Conservation (phyloP, 208 protist genomes). For the Wallacemonas sp. region DNA sequence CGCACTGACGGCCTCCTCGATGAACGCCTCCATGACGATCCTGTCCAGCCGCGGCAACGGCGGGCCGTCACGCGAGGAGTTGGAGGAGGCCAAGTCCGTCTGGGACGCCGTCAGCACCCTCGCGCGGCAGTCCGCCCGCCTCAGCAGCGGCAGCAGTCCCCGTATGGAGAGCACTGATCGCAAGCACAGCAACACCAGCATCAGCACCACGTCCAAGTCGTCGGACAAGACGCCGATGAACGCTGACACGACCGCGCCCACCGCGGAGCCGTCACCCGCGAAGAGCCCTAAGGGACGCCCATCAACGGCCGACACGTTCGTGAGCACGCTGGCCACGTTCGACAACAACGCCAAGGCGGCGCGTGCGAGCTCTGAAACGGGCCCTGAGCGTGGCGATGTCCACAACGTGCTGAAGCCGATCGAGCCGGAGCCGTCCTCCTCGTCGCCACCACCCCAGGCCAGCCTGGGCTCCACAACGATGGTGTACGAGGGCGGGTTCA, state of each 20-base stretch:
- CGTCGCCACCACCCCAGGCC: not conserved
- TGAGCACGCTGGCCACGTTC: not conserved
- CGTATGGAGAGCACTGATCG: not conserved
- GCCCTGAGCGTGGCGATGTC: not conserved
- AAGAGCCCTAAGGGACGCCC: not conserved
- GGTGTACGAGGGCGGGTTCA: not conserved
- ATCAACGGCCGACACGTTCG: not conserved
- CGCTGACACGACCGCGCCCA: not conserved
- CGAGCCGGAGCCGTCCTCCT: not conserved
- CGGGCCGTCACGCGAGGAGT: slow-evolving; percentile 4
- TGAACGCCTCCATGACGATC: not conserved
- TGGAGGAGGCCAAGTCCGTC: slow-evolving; percentile 22
- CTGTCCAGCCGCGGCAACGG: not conserved
- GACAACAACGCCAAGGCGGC: not conserved
- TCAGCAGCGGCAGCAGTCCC: not conserved
- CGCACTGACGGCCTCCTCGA: not conserved
- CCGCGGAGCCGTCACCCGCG: not conserved
- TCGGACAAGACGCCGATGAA: not conserved
- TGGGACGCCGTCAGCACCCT: slow-evolving; percentile 24
- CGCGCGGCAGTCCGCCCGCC: not conserved
- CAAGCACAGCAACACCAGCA: slow-evolving; percentile 1
- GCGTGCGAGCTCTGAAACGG: slow-evolving; percentile 4
- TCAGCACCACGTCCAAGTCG: too few relatives aligned
- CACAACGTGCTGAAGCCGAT: not conserved
- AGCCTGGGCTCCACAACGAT: slow-evolving; percentile 1